These are phyloP conservation scores for Glycine latifolia DNA, from an alignment of 306 rosid species.

Conservation along the genomic window DNA sequence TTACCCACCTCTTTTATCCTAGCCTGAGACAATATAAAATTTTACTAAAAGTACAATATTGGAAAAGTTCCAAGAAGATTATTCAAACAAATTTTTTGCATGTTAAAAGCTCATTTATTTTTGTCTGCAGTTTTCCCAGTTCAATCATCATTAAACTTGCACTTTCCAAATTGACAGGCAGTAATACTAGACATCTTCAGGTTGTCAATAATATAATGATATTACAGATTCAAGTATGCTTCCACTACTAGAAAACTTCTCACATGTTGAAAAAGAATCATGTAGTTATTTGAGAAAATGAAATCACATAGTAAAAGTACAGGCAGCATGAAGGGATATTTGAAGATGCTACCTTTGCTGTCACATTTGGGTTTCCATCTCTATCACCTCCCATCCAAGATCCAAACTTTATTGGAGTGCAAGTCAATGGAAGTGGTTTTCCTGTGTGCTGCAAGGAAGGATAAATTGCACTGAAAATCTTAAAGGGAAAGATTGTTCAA, in stretches of 20 bases:
- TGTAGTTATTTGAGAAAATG: conserved; percentile 22
- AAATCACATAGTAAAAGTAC: conserved; percentile 16
- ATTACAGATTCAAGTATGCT: conserved; percentile 9
- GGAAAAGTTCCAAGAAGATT: conserved; percentile 15
- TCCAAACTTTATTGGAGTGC: conserved; percentile 92
- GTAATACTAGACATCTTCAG: neutral
- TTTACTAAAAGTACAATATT: neutral
- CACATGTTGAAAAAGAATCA: conserved; percentile 19
- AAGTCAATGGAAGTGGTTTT: conserved; percentile 87
- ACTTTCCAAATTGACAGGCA: conserved; percentile 13
- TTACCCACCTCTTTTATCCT: neutral
- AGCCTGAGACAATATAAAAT: neutral
- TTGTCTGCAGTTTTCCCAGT: neutral
- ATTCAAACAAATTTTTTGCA: conserved; percentile 11
- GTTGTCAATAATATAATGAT: conserved; percentile 14
- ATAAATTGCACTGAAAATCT: conserved; percentile 30
- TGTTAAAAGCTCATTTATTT: neutral
- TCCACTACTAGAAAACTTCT: conserved; percentile 22
- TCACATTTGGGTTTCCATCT: conserved; percentile 97
- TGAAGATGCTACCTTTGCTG: conserved; percentile 72
- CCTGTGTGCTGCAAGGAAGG: conserved; percentile 76
- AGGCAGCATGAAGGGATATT: neutral
- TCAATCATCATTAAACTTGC: neutral
- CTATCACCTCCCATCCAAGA: conserved; percentile 99
- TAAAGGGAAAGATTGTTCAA: conserved; percentile 40